Evolutionary conservation across 2,329 filamentous ascomycete species (phyloP).

Genomic region (Microdochium bolleyi): DNA sequence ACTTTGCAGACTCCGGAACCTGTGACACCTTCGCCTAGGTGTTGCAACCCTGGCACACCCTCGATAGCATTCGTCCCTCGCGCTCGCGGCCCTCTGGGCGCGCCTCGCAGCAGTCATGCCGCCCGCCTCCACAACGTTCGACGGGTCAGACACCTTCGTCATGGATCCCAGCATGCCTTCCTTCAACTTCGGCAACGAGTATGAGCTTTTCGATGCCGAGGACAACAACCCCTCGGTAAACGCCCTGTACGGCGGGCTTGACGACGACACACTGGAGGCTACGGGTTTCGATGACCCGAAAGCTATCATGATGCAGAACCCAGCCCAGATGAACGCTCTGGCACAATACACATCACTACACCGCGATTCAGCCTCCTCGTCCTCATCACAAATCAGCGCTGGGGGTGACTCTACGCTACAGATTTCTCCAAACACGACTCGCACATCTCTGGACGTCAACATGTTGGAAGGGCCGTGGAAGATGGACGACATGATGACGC

Average conservation of each 20-base stretch:
- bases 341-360: slow-evolving; percentile 10
- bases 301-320: slow-evolving; percentile 4
- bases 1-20: background rate
- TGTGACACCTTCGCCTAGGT: background rate
- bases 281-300: slow-evolving; percentile 10
- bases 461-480: background rate
- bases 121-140: slow-evolving; percentile 11
- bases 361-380: slow-evolving; percentile 20
- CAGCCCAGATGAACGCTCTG: slow-evolving; percentile 1
- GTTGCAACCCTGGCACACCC: background rate
- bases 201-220: slow-evolving; percentile 26
- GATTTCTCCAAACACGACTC: slow-evolving; percentile 13
- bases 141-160: slow-evolving; percentile 18
- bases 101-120: slow-evolving; percentile 10
- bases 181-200: slow-evolving; percentile 21
- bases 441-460: slow-evolving; percentile 15
- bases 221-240: slow-evolving; percentile 17
- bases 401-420: slow-evolving; percentile 6
- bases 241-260: slow-evolving; percentile 18
- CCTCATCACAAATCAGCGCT: slow-evolving; percentile 1
- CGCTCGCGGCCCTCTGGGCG: background rate
- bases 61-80: background rate
- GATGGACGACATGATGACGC: background rate
- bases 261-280: slow-evolving; percentile 13
- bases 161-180: slow-evolving; percentile 23